Percentiles rank a stretch among this genome's conserved stretches.
phyloP scores from a whole-genome alignment of 768 basidiomycete genomes.

The Russula compacta region DNA sequence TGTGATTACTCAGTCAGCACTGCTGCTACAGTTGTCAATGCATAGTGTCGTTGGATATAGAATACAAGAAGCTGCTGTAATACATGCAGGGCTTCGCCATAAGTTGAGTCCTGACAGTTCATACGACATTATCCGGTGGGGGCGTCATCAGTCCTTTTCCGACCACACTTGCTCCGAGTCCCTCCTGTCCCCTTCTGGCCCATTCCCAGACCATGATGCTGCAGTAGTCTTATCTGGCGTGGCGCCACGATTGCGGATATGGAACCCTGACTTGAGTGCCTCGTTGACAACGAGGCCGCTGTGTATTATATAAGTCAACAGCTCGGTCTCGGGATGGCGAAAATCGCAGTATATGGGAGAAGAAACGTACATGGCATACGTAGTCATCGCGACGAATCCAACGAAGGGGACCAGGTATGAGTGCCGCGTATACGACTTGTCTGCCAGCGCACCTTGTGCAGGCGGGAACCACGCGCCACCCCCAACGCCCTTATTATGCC shows the following conservation, averaged over 20 bases:
- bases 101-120: neutral
- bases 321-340: neutral
- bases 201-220: neutral
- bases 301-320: neutral
- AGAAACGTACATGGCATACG: slow-evolving; percentile 45
- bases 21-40: neutral
- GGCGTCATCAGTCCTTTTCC: neutral
- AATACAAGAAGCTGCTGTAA: neutral
- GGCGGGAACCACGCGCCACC: slow-evolving; percentile 65
- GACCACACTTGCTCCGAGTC: neutral
- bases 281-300: slow-evolving; percentile 50
- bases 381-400: slow-evolving; percentile 48
- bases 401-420: slow-evolving; percentile 55
- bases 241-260: slow-evolving; percentile 40
- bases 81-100: neutral
- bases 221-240: slow-evolving; percentile 22
- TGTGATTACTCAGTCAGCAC: neutral
- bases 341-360: neutral
- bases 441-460: slow-evolving; percentile 49
- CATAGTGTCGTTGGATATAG: neutral
- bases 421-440: slow-evolving; percentile 37
- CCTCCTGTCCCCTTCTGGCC: neutral
- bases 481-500: slow-evolving; percentile 39
- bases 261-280: slow-evolving; percentile 39
- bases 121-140: neutral